phyloP scores from a whole-genome alignment of 371 early-diverging fungal species.

The Mortierella sp. region DNA sequence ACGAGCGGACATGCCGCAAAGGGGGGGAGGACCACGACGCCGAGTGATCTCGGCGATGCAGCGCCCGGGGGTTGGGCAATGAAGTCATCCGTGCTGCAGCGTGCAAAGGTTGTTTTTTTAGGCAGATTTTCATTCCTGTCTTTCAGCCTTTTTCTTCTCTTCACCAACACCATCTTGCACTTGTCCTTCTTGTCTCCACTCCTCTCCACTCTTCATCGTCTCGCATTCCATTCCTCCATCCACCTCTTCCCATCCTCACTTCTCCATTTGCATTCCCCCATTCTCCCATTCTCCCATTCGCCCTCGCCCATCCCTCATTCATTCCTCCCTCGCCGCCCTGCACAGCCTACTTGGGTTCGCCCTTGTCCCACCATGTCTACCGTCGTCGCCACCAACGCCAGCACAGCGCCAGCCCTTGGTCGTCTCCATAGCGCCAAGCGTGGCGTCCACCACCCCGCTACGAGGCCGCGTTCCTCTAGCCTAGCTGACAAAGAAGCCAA shows the following conservation, averaged over 20 bases:
- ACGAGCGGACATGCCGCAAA: no score
- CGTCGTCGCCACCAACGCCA: constrained; percentile 13
- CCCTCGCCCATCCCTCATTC: not conserved
- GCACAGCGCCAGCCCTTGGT: constrained; percentile 29
- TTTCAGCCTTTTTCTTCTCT: not conserved
- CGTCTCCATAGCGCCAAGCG: constrained; percentile 27
- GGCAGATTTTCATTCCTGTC: not conserved
- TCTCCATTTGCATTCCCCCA: not conserved
- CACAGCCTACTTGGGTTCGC: not conserved
- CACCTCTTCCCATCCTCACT: constrained; percentile 1
- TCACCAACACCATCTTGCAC: not conserved
- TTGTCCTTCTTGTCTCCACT: constrained; percentile 1
- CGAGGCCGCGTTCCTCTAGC: constrained; percentile 44
- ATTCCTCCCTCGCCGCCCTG: not conserved
- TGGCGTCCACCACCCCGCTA: constrained; percentile 4
- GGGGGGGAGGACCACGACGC: no score
- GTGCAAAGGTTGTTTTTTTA: not conserved
- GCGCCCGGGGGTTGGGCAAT: no score
- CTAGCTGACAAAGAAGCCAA: constrained; percentile 10
- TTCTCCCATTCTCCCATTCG: not conserved
- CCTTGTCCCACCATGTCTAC: constrained; percentile 6
- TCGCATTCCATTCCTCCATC: not conserved
- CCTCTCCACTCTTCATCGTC: not conserved
- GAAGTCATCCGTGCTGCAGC: no score
- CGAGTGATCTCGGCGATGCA: not conserved